A percentile compares a stretch with the other conserved stretches of the same genome.
Conservation (phyloP, 2,329 filamentous ascomycete species). For the Fusarium liriodendri region DNA sequence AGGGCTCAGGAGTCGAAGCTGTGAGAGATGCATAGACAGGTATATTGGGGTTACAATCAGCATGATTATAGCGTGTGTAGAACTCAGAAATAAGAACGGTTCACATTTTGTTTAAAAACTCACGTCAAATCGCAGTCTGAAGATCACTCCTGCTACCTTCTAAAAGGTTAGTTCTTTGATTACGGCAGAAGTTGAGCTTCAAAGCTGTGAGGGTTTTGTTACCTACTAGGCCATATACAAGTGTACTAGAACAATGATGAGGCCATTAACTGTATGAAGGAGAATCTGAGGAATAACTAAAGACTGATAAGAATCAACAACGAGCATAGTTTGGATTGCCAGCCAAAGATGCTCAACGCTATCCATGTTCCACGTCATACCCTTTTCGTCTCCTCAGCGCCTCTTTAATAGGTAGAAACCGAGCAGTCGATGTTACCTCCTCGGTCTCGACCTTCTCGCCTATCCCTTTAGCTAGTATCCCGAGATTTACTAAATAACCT, state of each 20-base stretch:
- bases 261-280: neutral
- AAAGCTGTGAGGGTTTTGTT: too few relatives aligned
- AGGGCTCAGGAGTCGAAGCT: constrained; percentile 38
- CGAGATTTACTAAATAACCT: accelerated
- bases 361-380: neutral
- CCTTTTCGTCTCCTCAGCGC: neutral
- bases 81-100: neutral
- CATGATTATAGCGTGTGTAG: neutral
- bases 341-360: neutral
- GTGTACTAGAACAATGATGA: too few relatives aligned
- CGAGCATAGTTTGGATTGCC: neutral
- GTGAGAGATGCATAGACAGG: neutral
- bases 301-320: neutral
- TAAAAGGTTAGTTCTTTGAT: neutral
- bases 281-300: neutral
- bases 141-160: neutral
- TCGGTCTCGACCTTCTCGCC: neutral
- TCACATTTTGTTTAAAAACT: neutral
- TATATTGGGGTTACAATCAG: neutral
- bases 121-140: neutral
- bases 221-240: too few relatives aligned
- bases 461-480: accelerated
- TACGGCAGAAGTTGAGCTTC: neutral
- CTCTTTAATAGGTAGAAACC: accelerated
- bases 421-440: neutral